Percentiles rank a stretch among this genome's conserved stretches.
Conservation (phyloP, 176 grass and related monocot species). For the Musa beccarii region DNA sequence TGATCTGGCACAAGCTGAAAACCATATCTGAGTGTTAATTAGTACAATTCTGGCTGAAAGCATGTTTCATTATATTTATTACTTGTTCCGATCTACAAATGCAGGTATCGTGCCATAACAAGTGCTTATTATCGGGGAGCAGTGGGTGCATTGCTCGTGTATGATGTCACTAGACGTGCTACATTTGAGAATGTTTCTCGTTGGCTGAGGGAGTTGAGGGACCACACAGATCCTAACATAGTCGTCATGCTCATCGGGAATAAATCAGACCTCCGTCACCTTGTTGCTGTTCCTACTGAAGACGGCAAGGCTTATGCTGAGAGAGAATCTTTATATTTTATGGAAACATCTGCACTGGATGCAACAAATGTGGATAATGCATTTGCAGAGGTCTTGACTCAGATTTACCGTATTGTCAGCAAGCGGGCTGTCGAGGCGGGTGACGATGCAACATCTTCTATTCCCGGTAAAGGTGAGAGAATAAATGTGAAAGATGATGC, state of each 20-base stretch:
- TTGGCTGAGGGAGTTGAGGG: slow-evolving; percentile 13
- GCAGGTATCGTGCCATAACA: slow-evolving; percentile 18
- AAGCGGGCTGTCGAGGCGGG: slow-evolving; percentile 12
- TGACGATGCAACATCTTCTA: slow-evolving; percentile 6
- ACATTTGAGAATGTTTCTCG: slow-evolving; percentile 14
- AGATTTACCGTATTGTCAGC: slow-evolving; percentile 16
- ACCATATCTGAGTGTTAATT: neutral
- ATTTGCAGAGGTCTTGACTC: slow-evolving; percentile 15
- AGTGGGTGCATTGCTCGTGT: slow-evolving; percentile 8
- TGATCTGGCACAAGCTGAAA: neutral
- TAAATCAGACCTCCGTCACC: slow-evolving; percentile 19
- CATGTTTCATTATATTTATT: neutral
- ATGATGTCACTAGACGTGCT: slow-evolving; percentile 17
- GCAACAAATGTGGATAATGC: slow-evolving; percentile 2
- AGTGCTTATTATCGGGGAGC: slow-evolving; percentile 21
- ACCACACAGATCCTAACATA: slow-evolving; percentile 9
- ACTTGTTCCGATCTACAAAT: neutral
- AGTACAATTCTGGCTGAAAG: neutral
- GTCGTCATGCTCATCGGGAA: slow-evolving; percentile 21
- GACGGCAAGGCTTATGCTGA: slow-evolving; percentile 15
- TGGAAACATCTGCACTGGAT: slow-evolving; percentile 21
- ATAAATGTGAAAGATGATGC: slow-evolving; percentile 18
- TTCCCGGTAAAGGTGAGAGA: slow-evolving; percentile 9
- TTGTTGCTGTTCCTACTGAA: slow-evolving; percentile 18
- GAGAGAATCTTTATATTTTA: slow-evolving; percentile 18